Evolutionary conservation across 306 rosid species (phyloP).

Genomic region (Hylodesmum podocarpum): DNA sequence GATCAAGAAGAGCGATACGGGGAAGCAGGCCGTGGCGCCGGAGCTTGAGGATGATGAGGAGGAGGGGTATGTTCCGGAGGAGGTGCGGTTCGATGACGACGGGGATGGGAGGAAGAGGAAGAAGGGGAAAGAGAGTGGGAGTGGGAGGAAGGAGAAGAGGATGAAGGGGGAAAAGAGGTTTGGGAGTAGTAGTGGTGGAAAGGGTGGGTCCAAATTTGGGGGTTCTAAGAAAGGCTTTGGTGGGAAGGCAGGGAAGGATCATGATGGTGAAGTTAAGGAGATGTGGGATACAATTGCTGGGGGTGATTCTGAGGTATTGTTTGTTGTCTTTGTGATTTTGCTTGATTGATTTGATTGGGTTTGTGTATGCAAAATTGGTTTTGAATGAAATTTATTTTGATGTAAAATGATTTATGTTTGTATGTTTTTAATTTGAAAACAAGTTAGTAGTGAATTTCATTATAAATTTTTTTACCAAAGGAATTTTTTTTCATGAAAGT

Average conservation of each 20-base stretch:
- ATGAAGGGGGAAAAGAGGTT: constrained; percentile 64
- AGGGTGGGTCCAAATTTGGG: constrained; percentile 54
- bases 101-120: constrained; percentile 50
- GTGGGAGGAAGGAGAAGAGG: constrained; percentile 77
- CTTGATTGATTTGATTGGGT: background rate
- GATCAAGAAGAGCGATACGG: constrained; percentile 63
- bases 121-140: constrained; percentile 45
- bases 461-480: background rate
- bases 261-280: constrained; percentile 91
- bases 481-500: too few species aligned
- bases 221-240: constrained; percentile 57
- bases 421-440: background rate
- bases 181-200: constrained; percentile 46
- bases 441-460: background rate
- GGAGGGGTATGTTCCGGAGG: constrained; percentile 33
- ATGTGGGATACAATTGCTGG: constrained; percentile 97
- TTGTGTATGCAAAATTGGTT: background rate
- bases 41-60: constrained; percentile 58
- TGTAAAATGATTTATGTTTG: background rate
- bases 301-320: constrained; percentile 77
- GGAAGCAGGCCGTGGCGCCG: constrained; percentile 46
- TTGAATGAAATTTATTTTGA: background rate
- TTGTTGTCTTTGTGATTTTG: background rate
- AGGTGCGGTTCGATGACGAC: constrained; percentile 47
- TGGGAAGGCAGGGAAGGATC: constrained; percentile 71